A percentile compares a stretch with the other conserved stretches of the same genome.
Conservation (phyloP, 257 asterid species). For the Vinca minor region DNA sequence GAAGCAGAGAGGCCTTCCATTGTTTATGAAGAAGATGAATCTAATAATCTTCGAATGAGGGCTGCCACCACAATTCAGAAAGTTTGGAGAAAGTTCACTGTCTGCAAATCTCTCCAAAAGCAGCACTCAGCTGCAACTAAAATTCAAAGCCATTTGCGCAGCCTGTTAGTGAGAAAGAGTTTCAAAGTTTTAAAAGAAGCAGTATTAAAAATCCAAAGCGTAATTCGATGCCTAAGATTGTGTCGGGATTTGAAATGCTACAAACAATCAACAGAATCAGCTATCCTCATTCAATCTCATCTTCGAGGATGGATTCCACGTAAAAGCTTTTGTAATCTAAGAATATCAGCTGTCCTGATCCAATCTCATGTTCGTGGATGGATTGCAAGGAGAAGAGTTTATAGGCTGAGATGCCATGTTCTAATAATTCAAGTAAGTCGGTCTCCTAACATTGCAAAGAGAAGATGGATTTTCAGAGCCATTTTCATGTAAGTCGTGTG, state of each 20-base stretch:
- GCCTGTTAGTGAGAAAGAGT: constrained; percentile 44
- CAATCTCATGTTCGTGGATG: constrained; percentile 73
- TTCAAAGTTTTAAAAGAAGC: constrained; percentile 44
- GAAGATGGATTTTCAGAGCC: neutral
- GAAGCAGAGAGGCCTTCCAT: constrained; percentile 19
- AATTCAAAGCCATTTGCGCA: constrained; percentile 65
- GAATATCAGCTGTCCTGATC: constrained; percentile 40
- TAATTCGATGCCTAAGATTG: constrained; percentile 29
- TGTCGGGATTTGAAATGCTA: constrained; percentile 34
- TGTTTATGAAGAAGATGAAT: constrained; percentile 22
- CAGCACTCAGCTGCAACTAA: constrained; percentile 57
- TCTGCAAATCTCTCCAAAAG: constrained; percentile 22
- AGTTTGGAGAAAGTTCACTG: constrained; percentile 40
- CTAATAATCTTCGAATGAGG: constrained; percentile 14
- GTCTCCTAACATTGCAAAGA: constrained; percentile 3
- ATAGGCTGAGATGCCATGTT: constrained; percentile 27
- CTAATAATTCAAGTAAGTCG: constrained; percentile 52
- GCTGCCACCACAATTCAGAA: constrained; percentile 49
- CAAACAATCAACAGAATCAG: constrained; percentile 34
- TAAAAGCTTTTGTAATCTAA: constrained; percentile 25
- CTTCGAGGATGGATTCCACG: constrained; percentile 69
- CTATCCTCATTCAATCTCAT: constrained; percentile 57
- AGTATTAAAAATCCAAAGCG: constrained; percentile 44
- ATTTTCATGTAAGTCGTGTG: too few species aligned
- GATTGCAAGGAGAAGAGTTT: constrained; percentile 47